Percentiles rank a stretch among this genome's conserved stretches.
Evolutionary conservation across 2,329 filamentous ascomycete species (phyloP).

Genomic region (Neofusicoccum kwambonambiense): DNA sequence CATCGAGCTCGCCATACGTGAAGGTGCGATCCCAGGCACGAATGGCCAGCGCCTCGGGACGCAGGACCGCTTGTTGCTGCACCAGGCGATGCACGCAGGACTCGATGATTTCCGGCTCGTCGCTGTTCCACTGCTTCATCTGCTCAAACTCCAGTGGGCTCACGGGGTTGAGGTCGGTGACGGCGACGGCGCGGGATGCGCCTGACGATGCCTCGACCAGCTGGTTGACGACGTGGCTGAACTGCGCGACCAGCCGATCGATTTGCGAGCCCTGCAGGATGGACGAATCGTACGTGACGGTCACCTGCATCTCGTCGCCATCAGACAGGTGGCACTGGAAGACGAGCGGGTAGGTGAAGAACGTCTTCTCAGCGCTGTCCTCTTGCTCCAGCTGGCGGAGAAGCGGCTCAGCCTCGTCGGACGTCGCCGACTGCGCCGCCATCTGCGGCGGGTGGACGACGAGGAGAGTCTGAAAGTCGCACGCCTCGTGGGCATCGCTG

Average conservation of each 20-base stretch:
- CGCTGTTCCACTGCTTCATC: not conserved
- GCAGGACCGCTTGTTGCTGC: constrained; percentile 23
- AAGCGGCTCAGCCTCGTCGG: not conserved
- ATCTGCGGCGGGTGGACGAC: constrained; percentile 44
- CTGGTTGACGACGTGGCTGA: constrained; percentile 6
- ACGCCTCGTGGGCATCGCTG: constrained; percentile 52
- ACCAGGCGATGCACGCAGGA: constrained; percentile 43
- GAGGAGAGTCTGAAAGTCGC: constrained; percentile 52
- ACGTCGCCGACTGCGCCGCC: not conserved
- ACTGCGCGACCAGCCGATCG: constrained; percentile 3
- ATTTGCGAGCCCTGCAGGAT: not conserved
- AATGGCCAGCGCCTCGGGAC: constrained; percentile 46
- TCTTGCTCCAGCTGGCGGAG: not conserved
- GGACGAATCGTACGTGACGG: not conserved
- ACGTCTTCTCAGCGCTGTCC: no score
- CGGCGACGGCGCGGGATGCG: not conserved
- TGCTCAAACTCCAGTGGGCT: not conserved
- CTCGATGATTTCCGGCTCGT: constrained; percentile 26
- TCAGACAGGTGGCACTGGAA: not conserved
- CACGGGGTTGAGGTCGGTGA: not conserved
- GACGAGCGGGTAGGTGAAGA: not conserved
- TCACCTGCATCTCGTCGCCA: not conserved
- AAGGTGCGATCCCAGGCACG: constrained; percentile 52
- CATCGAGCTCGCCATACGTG: constrained; percentile 48
- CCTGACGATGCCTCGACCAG: not conserved